Evolutionary conservation across 305 asterid genomes (phyloP).

Genomic region (Solanum hybrid): DNA sequence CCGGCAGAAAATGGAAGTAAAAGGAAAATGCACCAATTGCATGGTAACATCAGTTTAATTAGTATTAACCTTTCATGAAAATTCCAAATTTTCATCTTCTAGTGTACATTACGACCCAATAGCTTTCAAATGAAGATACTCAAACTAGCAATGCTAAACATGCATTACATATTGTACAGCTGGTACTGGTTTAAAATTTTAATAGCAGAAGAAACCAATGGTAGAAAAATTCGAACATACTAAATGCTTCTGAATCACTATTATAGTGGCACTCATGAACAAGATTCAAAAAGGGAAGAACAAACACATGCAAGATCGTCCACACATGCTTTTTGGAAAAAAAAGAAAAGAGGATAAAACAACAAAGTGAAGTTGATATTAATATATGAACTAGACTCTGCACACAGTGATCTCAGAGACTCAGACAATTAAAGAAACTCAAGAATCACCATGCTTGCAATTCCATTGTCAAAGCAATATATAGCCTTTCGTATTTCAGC

Average conservation of each 20-base stretch:
- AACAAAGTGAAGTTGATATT: not conserved
- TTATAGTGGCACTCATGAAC: not conserved
- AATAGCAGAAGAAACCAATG: not conserved
- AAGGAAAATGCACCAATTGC: not conserved
- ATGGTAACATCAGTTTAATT: not conserved
- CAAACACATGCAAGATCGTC: not conserved
- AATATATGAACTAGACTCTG: not conserved
- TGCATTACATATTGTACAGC: not conserved
- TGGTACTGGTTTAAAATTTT: not conserved
- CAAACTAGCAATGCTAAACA: not conserved
- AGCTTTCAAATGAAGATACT: not conserved
- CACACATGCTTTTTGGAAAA: not conserved
- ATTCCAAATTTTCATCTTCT: not conserved
- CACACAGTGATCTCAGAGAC: not conserved
- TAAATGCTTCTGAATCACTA: not conserved
- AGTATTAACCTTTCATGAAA: not conserved
- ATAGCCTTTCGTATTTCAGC: not conserved
- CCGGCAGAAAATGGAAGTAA: not conserved
- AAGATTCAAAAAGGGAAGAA: not conserved
- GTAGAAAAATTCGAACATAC: not conserved
- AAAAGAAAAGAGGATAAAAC: not conserved
- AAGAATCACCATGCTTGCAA: not conserved
- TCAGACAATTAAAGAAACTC: not conserved
- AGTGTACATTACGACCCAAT: not conserved
- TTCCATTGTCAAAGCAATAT: not conserved